Conservation (phyloP, 2,329 filamentous ascomycete genomes). For the Aspergillus intermedius region DNA sequence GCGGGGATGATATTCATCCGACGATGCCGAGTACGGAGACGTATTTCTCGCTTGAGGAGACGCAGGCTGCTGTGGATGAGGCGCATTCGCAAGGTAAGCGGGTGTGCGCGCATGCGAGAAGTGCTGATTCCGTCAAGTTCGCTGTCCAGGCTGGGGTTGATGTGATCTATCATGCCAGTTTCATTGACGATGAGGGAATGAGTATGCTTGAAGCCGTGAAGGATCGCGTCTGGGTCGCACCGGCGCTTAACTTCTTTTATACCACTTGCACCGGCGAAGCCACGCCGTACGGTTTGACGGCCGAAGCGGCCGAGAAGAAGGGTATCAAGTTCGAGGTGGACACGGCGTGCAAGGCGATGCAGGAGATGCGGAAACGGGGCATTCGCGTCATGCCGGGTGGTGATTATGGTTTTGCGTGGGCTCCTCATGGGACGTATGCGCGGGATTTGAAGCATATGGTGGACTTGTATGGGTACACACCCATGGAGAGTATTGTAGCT, state of each 20-base stretch:
- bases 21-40: slow-evolving; percentile 35
- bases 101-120: slow-evolving; percentile 42
- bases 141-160: slow-evolving; percentile 42
- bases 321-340: slow-evolving; percentile 42
- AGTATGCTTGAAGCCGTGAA: slow-evolving; percentile 32
- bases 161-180: slow-evolving; percentile 44
- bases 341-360: slow-evolving; percentile 31
- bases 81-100: slow-evolving; percentile 26
- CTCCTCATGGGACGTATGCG: slow-evolving; percentile 41
- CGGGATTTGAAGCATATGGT: slow-evolving; percentile 40
- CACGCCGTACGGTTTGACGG: slow-evolving; percentile 36
- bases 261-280: slow-evolving; percentile 33
- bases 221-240: slow-evolving; percentile 35
- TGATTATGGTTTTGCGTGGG: slow-evolving; percentile 43
- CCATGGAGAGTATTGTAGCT: slow-evolving; percentile 36
- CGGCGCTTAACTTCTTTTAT: slow-evolving; percentile 41
- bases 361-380: slow-evolving; percentile 40
- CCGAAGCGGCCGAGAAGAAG: slow-evolving; percentile 38
- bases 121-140: slow-evolving; percentile 40
- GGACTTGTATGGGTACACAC: slow-evolving; percentile 36
- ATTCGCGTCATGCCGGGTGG: slow-evolving; percentile 20
- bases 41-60: slow-evolving; percentile 43
- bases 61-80: slow-evolving; percentile 44
- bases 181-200: slow-evolving; percentile 33
- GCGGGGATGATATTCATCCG: slow-evolving; percentile 21